Conservation (phyloP, 1,284 basidiomycete genomes). For the Ganoderma lingzhi region DNA sequence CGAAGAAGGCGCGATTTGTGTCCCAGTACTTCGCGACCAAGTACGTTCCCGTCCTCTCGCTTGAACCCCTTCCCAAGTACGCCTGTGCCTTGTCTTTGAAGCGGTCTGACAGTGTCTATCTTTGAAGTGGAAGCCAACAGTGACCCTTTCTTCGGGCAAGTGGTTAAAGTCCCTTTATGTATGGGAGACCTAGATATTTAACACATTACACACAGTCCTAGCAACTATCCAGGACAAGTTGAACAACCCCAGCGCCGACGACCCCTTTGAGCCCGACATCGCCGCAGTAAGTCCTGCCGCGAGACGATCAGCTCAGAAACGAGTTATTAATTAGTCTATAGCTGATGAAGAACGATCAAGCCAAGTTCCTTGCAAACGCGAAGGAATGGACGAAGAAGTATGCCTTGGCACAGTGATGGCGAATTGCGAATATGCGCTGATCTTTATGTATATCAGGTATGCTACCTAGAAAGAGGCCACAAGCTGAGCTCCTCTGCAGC, state of each 20-base stretch:
- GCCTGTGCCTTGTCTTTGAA: neutral
- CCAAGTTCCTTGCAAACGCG: slow-evolving; percentile 76
- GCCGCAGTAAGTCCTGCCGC: slow-evolving; percentile 62
- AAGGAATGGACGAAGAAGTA: slow-evolving; percentile 86
- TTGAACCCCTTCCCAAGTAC: neutral
- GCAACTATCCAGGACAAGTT: slow-evolving; percentile 85
- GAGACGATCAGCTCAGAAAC: neutral
- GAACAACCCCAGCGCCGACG: slow-evolving; percentile 89
- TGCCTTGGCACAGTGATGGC: slow-evolving; percentile 11
- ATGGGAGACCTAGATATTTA: neutral
- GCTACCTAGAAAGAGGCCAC: slow-evolving; percentile 1
- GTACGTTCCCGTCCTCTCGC: slow-evolving; percentile 51
- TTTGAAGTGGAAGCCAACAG: slow-evolving; percentile 88
- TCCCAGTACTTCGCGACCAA: slow-evolving; percentile 84
- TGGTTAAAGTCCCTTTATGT: neutral
- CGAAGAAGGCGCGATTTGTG: slow-evolving; percentile 86
- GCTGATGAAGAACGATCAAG: slow-evolving; percentile 77
- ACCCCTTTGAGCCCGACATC: slow-evolving; percentile 89
- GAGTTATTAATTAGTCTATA: slow-evolving; percentile 40
- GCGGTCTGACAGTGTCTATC: too few species aligned
- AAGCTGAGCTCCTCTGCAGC: neutral
- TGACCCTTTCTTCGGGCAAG: slow-evolving; percentile 77
- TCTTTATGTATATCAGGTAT: neutral
- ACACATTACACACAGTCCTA: slow-evolving; percentile 62
- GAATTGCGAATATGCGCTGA: neutral